phyloP scores from a whole-genome alignment of 192 early-diverging fungal genomes.

The Podila epicladia region DNA sequence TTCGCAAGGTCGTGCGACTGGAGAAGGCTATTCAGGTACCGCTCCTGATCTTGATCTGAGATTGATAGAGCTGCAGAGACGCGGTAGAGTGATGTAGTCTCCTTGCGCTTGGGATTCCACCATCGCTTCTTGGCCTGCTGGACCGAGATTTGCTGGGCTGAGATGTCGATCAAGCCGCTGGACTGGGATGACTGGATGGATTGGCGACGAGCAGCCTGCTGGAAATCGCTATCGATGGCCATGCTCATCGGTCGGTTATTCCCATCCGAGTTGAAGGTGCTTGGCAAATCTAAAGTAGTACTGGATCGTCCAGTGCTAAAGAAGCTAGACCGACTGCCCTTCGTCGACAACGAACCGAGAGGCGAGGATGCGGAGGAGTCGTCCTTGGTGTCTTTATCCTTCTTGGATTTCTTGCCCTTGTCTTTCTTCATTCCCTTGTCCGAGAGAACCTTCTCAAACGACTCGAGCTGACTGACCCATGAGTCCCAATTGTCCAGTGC shows the following conservation, averaged over 20 bases:
- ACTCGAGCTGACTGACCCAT: conserved; percentile 50
- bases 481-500: conserved; percentile 48
- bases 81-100: conserved; percentile 22
- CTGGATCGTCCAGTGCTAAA: conserved; percentile 13
- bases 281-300: neutral
- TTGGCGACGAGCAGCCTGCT: neutral
- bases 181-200: conserved; percentile 28
- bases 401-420: conserved; percentile 22
- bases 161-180: conserved; percentile 6
- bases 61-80: conserved; percentile 4
- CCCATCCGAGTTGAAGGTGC: neutral
- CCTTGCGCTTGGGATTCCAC: conserved; percentile 45
- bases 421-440: conserved; percentile 41
- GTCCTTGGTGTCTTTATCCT: conserved; percentile 9
- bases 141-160: conserved; percentile 14
- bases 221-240: neutral
- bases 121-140: conserved; percentile 42
- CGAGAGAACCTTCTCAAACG: conserved; percentile 39
- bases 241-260: neutral
- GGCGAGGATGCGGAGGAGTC: conserved; percentile 5
- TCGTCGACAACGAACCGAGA: conserved; percentile 5
- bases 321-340: conserved; percentile 9
- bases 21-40: conserved; percentile 18
- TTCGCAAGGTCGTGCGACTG: neutral
- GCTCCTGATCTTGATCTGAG: conserved; percentile 39